A percentile compares a stretch with the other conserved stretches of the same genome.
These are phyloP conservation scores for Linnemannia zychae DNA, from an alignment of 192 early-diverging fungal species.

Conservation along the genomic window DNA sequence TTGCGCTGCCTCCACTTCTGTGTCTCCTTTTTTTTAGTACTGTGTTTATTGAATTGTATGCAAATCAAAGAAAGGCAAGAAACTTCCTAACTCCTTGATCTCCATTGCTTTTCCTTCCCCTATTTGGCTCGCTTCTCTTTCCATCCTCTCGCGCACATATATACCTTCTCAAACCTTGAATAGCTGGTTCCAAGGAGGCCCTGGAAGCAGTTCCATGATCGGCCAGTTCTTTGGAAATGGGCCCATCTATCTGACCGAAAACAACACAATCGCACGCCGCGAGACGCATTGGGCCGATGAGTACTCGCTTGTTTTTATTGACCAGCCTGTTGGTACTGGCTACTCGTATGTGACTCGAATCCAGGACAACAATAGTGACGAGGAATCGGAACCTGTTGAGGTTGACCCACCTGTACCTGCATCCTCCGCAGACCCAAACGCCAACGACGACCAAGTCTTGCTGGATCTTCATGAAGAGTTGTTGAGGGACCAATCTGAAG, in stretches of 20 bases:
- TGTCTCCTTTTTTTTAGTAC: not conserved
- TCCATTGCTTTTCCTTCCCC: not conserved
- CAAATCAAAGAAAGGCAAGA: not conserved
- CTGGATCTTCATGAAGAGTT: constrained; percentile 4
- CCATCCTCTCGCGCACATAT: too few species aligned
- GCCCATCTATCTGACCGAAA: constrained; percentile 72
- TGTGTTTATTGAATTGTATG: not conserved
- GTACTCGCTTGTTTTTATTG: constrained; percentile 82
- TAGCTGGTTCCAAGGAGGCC: constrained; percentile 87
- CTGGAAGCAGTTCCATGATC: constrained; percentile 85
- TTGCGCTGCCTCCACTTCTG: not conserved
- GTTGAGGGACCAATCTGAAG: constrained; percentile 33
- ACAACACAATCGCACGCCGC: constrained; percentile 65
- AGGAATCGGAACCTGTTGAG: constrained; percentile 25
- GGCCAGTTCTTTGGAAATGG: constrained; percentile 82
- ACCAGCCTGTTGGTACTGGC: constrained; percentile 88
- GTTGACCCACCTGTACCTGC: constrained; percentile 17
- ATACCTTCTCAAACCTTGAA: not conserved
- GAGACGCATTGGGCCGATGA: constrained; percentile 75
- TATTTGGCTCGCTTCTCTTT: not conserved
- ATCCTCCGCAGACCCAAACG: not conserved
- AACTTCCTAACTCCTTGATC: not conserved
- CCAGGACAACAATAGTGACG: constrained; percentile 16
- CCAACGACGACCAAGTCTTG: constrained; percentile 15
- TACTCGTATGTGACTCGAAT: constrained; percentile 50